Evolutionary conservation across 164 flowering plant genomes (phyloP).

Genomic region (Hamamelis virginiana): DNA sequence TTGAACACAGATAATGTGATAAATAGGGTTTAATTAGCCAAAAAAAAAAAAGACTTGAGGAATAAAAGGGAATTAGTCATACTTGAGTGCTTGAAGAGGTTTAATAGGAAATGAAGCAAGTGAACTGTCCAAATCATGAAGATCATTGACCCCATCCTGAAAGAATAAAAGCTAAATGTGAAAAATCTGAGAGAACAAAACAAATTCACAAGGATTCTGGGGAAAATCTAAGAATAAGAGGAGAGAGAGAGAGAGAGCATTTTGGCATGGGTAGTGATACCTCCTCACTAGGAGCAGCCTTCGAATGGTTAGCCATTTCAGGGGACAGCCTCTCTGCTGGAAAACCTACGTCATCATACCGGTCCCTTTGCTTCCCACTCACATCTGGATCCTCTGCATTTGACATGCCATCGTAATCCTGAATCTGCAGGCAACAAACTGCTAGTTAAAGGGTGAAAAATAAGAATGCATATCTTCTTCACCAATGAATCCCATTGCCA

Average conservation of each 20-base stretch:
- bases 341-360: constrained; percentile 25
- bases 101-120: constrained; percentile 83
- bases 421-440: constrained; percentile 53
- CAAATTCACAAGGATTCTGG: not conserved
- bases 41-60: not conserved
- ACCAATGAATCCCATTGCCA: constrained; percentile 5
- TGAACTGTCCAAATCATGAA: constrained; percentile 61
- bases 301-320: constrained; percentile 31
- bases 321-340: constrained; percentile 35
- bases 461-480: constrained; percentile 7
- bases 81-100: constrained; percentile 95
- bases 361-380: constrained; percentile 31
- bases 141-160: constrained; percentile 61
- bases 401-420: constrained; percentile 54
- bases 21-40: not conserved
- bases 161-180: constrained; percentile 8
- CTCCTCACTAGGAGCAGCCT: constrained; percentile 40
- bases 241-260: constrained; percentile 4
- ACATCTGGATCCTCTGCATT: constrained; percentile 46
- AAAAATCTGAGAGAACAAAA: not conserved
- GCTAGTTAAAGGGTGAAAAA: constrained; percentile 10
- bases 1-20: not conserved
- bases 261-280: constrained; percentile 29
- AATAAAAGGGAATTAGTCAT: constrained; percentile 19
- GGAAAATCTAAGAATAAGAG: not conserved